Evolutionary conservation across 2,329 filamentous ascomycete genomes (phyloP), one percentile per base, ranked within the genome.

Genomic region (Rhytidhysteron rufulum): DNA sequence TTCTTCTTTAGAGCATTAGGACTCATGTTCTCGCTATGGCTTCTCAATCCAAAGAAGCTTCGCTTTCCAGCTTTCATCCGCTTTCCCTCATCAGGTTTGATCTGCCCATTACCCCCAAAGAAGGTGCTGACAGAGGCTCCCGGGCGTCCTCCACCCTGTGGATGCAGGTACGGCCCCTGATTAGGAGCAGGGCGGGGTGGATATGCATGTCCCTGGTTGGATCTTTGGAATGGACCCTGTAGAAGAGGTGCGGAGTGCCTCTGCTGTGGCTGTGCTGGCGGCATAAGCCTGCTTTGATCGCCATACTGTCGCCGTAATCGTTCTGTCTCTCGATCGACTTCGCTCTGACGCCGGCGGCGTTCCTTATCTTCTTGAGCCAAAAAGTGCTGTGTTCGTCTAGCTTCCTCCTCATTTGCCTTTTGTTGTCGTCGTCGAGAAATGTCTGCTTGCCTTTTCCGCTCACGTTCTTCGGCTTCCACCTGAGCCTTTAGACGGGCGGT

Each of bases 271-370:
- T 42, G 50, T 11, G 46, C 15, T 36, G 52, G 19, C 19, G 50
- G 47, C 5, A 62, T 47, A 4, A 64, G 44, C 20, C 52, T 55
- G 19, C 51, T 54, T 35, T 65, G 62, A 40, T 60, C 71, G 34
- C 86, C 85, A 53, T 87, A 90, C 51, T 83, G 64, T 50, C 72
- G 78, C 17, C 79, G 72, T 6, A 96, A 68, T 1, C 88, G 77
- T 50, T 83, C 83, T 0, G 88, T 95, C 65, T 96, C 90, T 31
- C 80, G 79, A 25, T 95, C 70, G 11, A 75, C 54, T 39, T 78
- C 77, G 1, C 69, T 71, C 46, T 80, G 71, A 43, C 68, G 71
- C 20, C 67, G 63, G 40, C 69, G 74, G 0, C 70, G 74, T 51
- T 85, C 82, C 41, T 73, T 75, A 4, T 58, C 56, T 43, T 65